These are phyloP conservation scores for Pestalotiopsis fici DNA, from an alignment of 2,329 filamentous ascomycete species.

Conservation along the genomic window DNA sequence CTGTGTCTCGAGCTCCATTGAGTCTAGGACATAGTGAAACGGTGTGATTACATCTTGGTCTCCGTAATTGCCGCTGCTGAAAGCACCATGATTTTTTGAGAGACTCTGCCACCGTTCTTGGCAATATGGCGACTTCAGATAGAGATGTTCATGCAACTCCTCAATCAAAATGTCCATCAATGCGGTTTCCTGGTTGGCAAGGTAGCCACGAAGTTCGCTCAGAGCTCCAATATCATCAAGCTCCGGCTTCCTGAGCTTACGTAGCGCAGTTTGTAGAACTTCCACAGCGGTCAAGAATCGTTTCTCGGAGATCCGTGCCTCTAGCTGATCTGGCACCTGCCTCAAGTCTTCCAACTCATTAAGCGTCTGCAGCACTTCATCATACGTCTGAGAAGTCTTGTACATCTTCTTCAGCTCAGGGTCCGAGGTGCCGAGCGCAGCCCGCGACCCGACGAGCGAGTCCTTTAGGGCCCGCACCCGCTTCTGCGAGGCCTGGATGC, in stretches of 20 bases:
- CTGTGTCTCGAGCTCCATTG: slow-evolving; percentile 59
- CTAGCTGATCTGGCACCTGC: slow-evolving; percentile 85
- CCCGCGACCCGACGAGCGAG: slow-evolving; percentile 78
- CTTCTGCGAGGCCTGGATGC: slow-evolving; percentile 85
- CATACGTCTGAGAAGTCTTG: slow-evolving; percentile 84
- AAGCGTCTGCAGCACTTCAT: slow-evolving; percentile 82
- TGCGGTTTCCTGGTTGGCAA: slow-evolving; percentile 89
- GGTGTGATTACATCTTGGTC: slow-evolving; percentile 48
- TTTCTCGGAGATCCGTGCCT: slow-evolving; percentile 95
- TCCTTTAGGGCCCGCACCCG: slow-evolving; percentile 82
- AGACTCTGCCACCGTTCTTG: slow-evolving; percentile 92
- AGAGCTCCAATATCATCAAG: slow-evolving; percentile 90
- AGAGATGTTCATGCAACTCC: slow-evolving; percentile 94
- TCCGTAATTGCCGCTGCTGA: slow-evolving; percentile 45
- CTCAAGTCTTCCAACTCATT: slow-evolving; percentile 86
- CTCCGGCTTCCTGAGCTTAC: slow-evolving; percentile 82
- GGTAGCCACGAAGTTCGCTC: slow-evolving; percentile 81
- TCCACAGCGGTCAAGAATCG: slow-evolving; percentile 92
- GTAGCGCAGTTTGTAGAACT: slow-evolving; percentile 82
- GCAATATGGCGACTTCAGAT: slow-evolving; percentile 96
- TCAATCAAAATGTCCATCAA: slow-evolving; percentile 96
- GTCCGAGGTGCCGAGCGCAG: slow-evolving; percentile 79
- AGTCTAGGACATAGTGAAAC: slow-evolving; percentile 61
- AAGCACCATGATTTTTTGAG: slow-evolving; percentile 63
- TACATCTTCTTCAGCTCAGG: slow-evolving; percentile 91